Percentiles rank a stretch among this genome's conserved stretches.
phyloP scores from a whole-genome alignment of 116 monocot species.

The Iris pallida region DNA sequence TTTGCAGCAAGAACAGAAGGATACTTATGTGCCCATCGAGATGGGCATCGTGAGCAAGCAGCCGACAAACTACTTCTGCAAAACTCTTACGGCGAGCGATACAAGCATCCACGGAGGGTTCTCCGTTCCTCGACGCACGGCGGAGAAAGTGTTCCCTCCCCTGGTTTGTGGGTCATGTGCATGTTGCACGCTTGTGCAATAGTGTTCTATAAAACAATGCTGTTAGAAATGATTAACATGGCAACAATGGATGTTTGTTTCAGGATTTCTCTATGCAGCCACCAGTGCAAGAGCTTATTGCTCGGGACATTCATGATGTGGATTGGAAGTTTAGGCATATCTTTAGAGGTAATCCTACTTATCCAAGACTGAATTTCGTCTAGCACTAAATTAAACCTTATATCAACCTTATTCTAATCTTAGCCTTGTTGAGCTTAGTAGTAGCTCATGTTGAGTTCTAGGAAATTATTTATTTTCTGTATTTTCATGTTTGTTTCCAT shows the following conservation, averaged over 20 bases:
- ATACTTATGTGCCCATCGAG: slow-evolving; percentile 66
- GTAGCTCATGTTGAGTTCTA: no score
- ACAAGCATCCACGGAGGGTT: slow-evolving; percentile 92
- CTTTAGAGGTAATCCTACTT: slow-evolving; percentile 48
- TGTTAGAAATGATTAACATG: neutral
- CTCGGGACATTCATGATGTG: slow-evolving; percentile 77
- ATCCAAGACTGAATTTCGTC: no score
- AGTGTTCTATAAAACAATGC: neutral
- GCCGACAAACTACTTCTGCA: slow-evolving; percentile 92
- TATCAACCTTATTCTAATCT: no score
- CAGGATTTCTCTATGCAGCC: slow-evolving; percentile 90
- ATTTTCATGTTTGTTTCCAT: no score
- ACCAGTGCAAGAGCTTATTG: slow-evolving; percentile 93
- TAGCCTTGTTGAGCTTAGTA: no score
- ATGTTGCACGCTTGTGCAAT: neutral
- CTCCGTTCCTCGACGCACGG: slow-evolving; percentile 91
- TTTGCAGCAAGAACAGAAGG: slow-evolving; percentile 82
- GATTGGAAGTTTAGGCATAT: slow-evolving; percentile 99
- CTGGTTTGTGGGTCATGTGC: slow-evolving; percentile 40
- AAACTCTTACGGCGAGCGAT: slow-evolving; percentile 87
- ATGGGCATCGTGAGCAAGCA: slow-evolving; percentile 87
- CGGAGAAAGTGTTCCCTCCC: slow-evolving; percentile 94
- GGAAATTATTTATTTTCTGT: no score
- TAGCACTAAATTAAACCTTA: no score
- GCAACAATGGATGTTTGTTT: slow-evolving; percentile 11